Evolutionary conservation across 768 basidiomycete genomes (phyloP), one percentile per base, ranked within the genome.

Genomic region (Trametes cinnabarina): DNA sequence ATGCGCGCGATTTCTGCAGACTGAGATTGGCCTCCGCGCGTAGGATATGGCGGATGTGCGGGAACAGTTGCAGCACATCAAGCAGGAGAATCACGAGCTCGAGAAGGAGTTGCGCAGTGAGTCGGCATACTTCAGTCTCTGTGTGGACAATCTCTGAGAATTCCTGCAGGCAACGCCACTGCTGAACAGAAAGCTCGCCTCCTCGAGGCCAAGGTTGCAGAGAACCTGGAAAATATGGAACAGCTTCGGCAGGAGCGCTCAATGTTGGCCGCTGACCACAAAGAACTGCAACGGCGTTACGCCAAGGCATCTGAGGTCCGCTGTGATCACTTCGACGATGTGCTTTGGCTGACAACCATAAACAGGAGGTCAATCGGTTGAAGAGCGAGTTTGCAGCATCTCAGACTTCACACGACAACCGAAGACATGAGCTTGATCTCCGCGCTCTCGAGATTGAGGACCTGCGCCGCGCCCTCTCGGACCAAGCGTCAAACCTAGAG

Each of bases 41-140:
- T 63, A 92, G 90, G 90, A 91, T 65, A 90, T 93, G 82, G 83
- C 87, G 23, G 88, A 87, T 49, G 82, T 93, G 41, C 86, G 83
- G 62, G 71, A 79, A 12, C 85, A 93, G 32, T 70, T 92, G 7
- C 82, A 86, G 42, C 78, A 77, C 54, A 75, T 83, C 70, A 93
- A 90, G 71, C 82, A 84, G 57, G 86, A 90, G 65, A 92, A 87
- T 61, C 78, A 83, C 23, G 82, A 83, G 19, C 76, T 94, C 25
- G 90, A 92, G 69, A 77, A 74, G 47, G 90, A 93, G 57, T 77
- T 92, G 42, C 80, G 88, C 73, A 78, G 90, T 88, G 67, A 25
- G 80, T 65, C 12, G 30, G 30, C 6, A 32, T 32, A 32, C 12
- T 32, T 32, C 30, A 19, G 26, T n/a, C 3, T 34, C 22, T 17